Evolutionary conservation across 83 land plant genomes (phyloP), one percentile per base, ranked within the genome.

Genomic region (Thuja plicata): DNA sequence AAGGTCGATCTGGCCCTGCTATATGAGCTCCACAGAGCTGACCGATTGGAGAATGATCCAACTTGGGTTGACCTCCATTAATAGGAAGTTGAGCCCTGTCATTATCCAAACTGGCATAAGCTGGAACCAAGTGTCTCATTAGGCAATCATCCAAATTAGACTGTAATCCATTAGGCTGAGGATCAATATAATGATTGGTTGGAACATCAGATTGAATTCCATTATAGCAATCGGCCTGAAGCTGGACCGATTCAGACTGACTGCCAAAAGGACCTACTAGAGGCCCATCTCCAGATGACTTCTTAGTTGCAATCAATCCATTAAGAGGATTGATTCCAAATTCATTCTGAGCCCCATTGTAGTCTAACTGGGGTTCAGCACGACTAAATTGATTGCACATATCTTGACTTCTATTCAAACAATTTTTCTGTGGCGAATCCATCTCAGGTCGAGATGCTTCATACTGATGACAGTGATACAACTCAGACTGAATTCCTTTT

Each of bases 61-160:
- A 50, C 35, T 12, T 48, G 57, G 86, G 86, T 21, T 84, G 89
- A 88, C 43, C 46, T 88, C 88, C 52, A 40, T 71, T 34, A 38
- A 37, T 35, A 3, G 35, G 79, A 32, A 76, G 16, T 13, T 76
- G 79, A 76, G 38, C 38, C 79, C 79, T 76, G 38, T 34, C 38
- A 34, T 34, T 15, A 12, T 76, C 17, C 79, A 76, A 76, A 76
- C 10, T 34, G 38, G 79, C 35, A 24, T 66, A 66, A 66, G 73
- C 73, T 66, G 73, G 73, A 66, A 66, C 88, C 24, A 62, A 38
- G 57, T 88, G 83, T 24, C 46, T 45, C 35, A 73, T 70, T 87
- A 82, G 77, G 71, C 62, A 87, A 38, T 41, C 71, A 27, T 40
- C 71, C 71, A 87, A 87, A 30, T 38, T 32, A 17, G 77, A 15